Evolutionary conservation across 352 stramenopile genomes (phyloP), one percentile per base, ranked within the genome.

Genomic region (Pythium chondricola): DNA sequence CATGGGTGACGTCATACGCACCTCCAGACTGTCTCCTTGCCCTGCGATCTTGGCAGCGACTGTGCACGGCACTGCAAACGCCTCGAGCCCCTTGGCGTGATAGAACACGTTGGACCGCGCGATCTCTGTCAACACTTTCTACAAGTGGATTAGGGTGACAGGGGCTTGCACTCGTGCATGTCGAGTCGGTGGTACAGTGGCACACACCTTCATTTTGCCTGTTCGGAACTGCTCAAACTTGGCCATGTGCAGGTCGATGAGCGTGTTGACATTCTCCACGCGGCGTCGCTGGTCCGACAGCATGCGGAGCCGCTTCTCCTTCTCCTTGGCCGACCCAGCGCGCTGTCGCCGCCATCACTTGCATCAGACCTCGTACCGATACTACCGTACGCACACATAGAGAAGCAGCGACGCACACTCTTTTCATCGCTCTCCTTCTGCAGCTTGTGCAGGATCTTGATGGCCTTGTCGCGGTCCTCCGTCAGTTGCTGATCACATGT

Each of bases 221-320:
- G 80, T 71, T 2, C 82, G 77, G 31, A 75, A 91, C 21, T 70
- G 60, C 16, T 89, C 79, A 48, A 91, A 93, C 39, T 73, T 72
- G 35, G 71, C 65, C 58, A 84, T 75, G 56, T 93, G 79, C n/a
- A 57, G 65, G 6, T 89, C 74, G 13, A 93, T 69, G 17, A 93
- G 59, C 6, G 52, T 35, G 29, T 88, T 91, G 11, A 87, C 79
- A 42, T 93, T 93, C 41, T 93, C 82, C 2, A 90, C 80, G 14
- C 82, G 79, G 7, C 82, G 79, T 43, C 83, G 83, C 47, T 93
- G 82, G 55, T 93, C 82, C 14, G 76, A 83, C 21, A 93, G 63
- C 69, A 93, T 82, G 16, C 82, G 67, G 20, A 85, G 50, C 46
- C 88, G 88, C 52, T 88, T 91, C 41, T 93, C 82, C 40, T 84